Conservation (phyloP, 1,284 basidiomycete species). For the Ustilago lituana region DNA sequence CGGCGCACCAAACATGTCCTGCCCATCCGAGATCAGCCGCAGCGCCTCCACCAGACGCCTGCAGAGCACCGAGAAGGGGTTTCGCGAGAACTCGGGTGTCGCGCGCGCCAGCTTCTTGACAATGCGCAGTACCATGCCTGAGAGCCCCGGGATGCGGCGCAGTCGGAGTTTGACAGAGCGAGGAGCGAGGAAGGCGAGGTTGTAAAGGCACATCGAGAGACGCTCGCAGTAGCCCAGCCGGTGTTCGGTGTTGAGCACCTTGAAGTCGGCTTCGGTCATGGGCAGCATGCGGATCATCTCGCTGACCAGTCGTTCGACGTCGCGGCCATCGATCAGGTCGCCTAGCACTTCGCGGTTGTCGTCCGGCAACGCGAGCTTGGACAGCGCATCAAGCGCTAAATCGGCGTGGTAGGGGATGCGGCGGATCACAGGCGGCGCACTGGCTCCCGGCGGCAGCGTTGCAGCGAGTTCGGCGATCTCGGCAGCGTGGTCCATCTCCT, state of each 20-base stretch:
- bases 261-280: slow-evolving; percentile 79
- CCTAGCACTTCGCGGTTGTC: slow-evolving; percentile 80
- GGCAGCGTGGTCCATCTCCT: slow-evolving; percentile 73
- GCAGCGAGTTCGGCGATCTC: slow-evolving; percentile 43
- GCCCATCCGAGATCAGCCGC: slow-evolving; percentile 82
- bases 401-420: slow-evolving; percentile 74
- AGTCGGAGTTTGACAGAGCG: slow-evolving; percentile 77
- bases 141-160: slow-evolving; percentile 70
- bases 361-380: slow-evolving; percentile 79
- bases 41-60: slow-evolving; percentile 83
- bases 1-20: slow-evolving; percentile 77
- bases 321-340: slow-evolving; percentile 72
- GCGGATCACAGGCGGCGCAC: slow-evolving; percentile 21
- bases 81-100: slow-evolving; percentile 73
- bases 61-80: slow-evolving; percentile 74
- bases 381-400: slow-evolving; percentile 83
- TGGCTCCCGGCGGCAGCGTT: slow-evolving; percentile 16
- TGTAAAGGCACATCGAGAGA: slow-evolving; percentile 81
- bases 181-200: slow-evolving; percentile 83
- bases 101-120: slow-evolving; percentile 67
- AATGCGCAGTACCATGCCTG: slow-evolving; percentile 68
- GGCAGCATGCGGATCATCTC: slow-evolving; percentile 84
- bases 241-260: slow-evolving; percentile 74
- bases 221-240: slow-evolving; percentile 85
- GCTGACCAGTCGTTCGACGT: slow-evolving; percentile 75